Base-by-base conservation (phyloP, 2,329 filamentous ascomycete species). In the Hymenoscyphus occultus region DNA sequence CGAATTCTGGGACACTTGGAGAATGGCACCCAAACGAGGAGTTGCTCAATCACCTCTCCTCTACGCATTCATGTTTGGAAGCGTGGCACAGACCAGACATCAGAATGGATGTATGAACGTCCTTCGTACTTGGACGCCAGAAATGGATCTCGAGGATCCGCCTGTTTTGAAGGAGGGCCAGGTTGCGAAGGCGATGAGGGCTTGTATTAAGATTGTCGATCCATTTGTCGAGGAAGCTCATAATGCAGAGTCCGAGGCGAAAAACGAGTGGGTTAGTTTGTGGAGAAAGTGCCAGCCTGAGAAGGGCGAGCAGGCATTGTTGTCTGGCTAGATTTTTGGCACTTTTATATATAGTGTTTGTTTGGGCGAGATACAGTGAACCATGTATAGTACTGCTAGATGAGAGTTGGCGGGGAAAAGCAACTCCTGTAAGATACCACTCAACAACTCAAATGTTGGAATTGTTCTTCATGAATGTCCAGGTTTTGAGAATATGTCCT, bases 1-100 rank as follows among this genome's bases (percentile, higher is more conserved):
- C 16, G 77, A 78, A 5, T 86, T 90, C 71, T 90, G 86, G 86
- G 79, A 84, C 22, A 72, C 81, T 10, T 91, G 88, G 80, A 81
- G 82, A 63, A 79, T 81, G 64, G 81, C 85, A 3, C 77, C 86
- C 14, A 79, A 82, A 51, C 81, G 82, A 69, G 76, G 80, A 48
- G 72, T 75, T 9, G 70, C 79, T 1, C 83, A 88, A 22, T 81
- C 83, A 0, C 71, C 78, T n/a, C 73, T 74, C 16, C 78, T 89
- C 68, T 91, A 91, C 72, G 74, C 77, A 3, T 76, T 82, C 40
- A 77, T 87, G 32, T 89, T 85, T 72, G 69, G 74, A 14, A 72
- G 78, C 35, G 79, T 87, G 62, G 81, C 82, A 0, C 72, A 77
- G 4, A 80, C 81, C 0, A 71, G 75, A 0, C 77, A 83, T 68